These are phyloP conservation scores for Uromyces viciae-fabae DNA, from an alignment of 1,284 basidiomycete genomes.

Conservation along the genomic window DNA sequence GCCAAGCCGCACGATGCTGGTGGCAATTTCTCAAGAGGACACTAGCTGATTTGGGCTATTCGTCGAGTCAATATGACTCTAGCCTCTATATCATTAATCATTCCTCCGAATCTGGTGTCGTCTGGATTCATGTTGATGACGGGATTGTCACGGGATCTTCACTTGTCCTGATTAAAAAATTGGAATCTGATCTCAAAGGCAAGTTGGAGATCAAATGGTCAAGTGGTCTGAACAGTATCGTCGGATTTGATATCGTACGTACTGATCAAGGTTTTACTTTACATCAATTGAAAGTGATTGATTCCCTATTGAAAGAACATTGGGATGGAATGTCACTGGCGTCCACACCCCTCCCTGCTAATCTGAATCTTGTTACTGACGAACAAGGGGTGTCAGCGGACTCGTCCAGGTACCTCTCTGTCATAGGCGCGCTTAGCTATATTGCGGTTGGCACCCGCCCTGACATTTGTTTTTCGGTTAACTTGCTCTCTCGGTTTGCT, in stretches of 20 bases:
- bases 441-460: no score
- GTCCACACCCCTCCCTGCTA: neutral
- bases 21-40: neutral
- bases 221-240: neutral
- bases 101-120: neutral
- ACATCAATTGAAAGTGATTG: neutral
- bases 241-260: neutral
- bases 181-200: neutral
- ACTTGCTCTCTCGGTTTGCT: neutral
- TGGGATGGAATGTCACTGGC: neutral
- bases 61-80: neutral
- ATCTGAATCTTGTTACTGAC: neutral
- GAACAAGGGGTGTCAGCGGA: neutral
- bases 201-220: slow-evolving; percentile 2
- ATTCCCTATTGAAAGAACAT: neutral
- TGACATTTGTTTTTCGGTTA: neutral
- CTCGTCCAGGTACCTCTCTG: neutral
- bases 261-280: neutral
- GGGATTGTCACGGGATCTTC: neutral
- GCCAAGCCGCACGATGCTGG: slow-evolving; percentile 6
- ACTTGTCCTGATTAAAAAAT: neutral
- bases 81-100: neutral
- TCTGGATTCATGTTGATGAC: slow-evolving; percentile 27
- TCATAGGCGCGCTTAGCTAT: neutral
- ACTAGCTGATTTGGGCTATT: neutral